Percentiles rank a stretch among this genome's conserved stretches.
Conservation (phyloP, 176 grass and related monocot species). For the Canna indica region DNA sequence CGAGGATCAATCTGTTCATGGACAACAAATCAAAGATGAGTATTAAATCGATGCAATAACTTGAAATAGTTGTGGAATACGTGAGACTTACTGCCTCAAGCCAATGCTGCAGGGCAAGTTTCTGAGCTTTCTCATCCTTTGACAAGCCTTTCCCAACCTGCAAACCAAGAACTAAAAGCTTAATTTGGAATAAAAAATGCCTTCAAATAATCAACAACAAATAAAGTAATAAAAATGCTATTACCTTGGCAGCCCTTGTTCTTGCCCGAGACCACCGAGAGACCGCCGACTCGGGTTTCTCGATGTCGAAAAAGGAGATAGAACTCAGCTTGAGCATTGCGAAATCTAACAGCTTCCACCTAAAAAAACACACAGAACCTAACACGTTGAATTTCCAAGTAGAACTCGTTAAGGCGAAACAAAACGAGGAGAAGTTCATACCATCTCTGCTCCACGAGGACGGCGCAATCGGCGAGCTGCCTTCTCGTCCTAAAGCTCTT, state of each 20-base stretch:
- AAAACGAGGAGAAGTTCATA: slow-evolving; percentile 18
- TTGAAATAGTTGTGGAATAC: neutral
- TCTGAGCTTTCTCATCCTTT: slow-evolving; percentile 85
- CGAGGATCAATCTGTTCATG: slow-evolving; percentile 70
- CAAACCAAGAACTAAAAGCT: neutral
- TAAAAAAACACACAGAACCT: slow-evolving; percentile 27
- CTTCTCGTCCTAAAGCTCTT: slow-evolving; percentile 84
- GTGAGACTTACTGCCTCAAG: slow-evolving; percentile 66
- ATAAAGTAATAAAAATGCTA: neutral
- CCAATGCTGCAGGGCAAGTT: slow-evolving; percentile 94
- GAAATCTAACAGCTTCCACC: slow-evolving; percentile 89
- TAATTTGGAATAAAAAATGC: slow-evolving; percentile 12
- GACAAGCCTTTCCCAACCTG: slow-evolving; percentile 88
- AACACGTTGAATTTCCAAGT: too few species aligned
- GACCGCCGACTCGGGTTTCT: slow-evolving; percentile 55
- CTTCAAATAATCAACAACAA: neutral
- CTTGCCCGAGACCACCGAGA: slow-evolving; percentile 83
- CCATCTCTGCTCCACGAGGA: slow-evolving; percentile 86
- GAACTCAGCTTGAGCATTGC: slow-evolving; percentile 71
- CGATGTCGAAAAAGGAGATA: slow-evolving; percentile 68
- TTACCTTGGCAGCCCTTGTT: slow-evolving; percentile 77
- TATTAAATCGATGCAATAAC: slow-evolving; percentile 9
- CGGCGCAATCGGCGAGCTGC: slow-evolving; percentile 80
- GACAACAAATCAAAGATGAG: slow-evolving; percentile 5
- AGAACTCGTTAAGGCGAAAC: slow-evolving; percentile 5